These are phyloP conservation scores for Cryptococcus wingfieldii DNA, from an alignment of 1,284 basidiomycete species.

Conservation along the genomic window DNA sequence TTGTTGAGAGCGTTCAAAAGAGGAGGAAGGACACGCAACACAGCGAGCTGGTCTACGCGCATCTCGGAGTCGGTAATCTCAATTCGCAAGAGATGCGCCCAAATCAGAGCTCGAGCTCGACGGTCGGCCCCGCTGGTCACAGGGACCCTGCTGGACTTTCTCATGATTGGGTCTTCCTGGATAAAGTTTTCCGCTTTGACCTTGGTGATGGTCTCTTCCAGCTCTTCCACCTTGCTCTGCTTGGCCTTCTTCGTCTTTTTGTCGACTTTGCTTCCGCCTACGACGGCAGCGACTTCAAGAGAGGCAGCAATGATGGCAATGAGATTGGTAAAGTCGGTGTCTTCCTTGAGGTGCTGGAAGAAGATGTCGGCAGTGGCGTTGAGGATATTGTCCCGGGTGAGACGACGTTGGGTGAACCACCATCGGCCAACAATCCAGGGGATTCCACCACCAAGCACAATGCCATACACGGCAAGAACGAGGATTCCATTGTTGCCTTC, in stretches of 20 bases:
- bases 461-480: conserved; percentile 82
- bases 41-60: conserved; percentile 56
- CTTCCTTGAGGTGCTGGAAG: conserved; percentile 82
- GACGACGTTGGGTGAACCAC: conserved; percentile 93
- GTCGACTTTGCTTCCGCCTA: conserved; percentile 31
- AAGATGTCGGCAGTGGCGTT: conserved; percentile 79
- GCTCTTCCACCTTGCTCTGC: conserved; percentile 53
- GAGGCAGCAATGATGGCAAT: conserved; percentile 70
- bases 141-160: conserved; percentile 25
- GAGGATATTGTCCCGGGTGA: conserved; percentile 89
- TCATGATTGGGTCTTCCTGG: conserved; percentile 33
- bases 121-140: conserved; percentile 42
- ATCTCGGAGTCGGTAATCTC: conserved; percentile 56
- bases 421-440: conserved; percentile 87
- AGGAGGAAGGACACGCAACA: conserved; percentile 67
- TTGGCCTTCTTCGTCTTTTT: conserved; percentile 49
- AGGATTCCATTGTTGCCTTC: conserved; percentile 87
- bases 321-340: conserved; percentile 69
- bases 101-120: conserved; percentile 69
- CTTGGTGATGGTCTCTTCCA: conserved; percentile 59
- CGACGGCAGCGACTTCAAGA: conserved; percentile 56
- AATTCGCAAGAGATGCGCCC: conserved; percentile 79
- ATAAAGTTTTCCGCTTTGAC: conserved; percentile 50
- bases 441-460: conserved; percentile 79
- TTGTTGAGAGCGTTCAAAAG: conserved; percentile 77